A percentile compares a stretch with the other conserved stretches of the same genome.
Conservation (phyloP, 148 eudicot species). For the Vaccinium corymbosum region DNA sequence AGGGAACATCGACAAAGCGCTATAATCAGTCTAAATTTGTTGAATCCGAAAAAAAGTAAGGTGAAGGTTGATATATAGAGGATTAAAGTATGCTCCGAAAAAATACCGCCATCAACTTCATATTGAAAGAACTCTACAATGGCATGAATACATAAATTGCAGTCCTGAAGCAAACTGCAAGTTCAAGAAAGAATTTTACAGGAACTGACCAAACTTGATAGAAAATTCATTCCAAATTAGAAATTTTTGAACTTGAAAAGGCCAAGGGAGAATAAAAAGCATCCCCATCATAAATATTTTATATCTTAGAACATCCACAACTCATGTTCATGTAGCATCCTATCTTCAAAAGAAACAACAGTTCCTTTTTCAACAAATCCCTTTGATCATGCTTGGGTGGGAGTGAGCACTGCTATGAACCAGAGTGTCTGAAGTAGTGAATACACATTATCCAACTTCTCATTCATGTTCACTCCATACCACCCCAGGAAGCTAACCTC, state of each 20-base stretch:
- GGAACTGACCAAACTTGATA: background rate
- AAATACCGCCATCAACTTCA: background rate
- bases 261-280: conserved; percentile 8
- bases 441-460: conserved; percentile 21
- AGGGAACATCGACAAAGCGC: background rate
- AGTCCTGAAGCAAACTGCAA: background rate
- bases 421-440: background rate
- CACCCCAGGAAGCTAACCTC: conserved; percentile 34
- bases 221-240: background rate
- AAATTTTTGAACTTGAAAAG: background rate
- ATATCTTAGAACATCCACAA: conserved; percentile 7
- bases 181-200: background rate
- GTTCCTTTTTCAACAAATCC: conserved; percentile 18
- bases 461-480: conserved; percentile 21
- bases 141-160: background rate
- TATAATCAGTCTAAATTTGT: background rate
- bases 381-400: conserved; percentile 8
- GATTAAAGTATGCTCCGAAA: background rate
- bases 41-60: background rate
- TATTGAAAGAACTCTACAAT: background rate
- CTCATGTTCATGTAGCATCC: conserved; percentile 7
- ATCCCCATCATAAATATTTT: conserved; percentile 2
- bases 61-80: background rate
- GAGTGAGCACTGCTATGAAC: conserved; percentile 10
- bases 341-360: conserved; percentile 11